Evolutionary conservation across 345 rosid species (phyloP), one percentile per base, ranked within the genome.

Genomic region (Heritiera fomes): DNA sequence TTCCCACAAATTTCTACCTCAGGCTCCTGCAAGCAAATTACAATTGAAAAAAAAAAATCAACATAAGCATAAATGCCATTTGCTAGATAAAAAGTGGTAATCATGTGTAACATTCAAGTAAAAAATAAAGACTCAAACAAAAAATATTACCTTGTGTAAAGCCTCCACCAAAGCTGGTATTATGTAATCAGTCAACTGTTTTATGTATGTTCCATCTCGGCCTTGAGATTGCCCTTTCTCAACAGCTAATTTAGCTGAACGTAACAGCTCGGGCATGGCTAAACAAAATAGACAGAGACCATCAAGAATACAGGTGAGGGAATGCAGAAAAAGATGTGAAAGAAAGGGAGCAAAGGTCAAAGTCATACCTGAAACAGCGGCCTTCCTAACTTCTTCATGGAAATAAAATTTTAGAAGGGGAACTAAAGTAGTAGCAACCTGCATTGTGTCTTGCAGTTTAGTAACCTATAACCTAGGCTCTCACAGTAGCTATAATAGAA

Each of bases 351-450:
- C 12, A 10, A 78, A 79, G 58, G 61, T 68, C 71, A 73, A 75
- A 28, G 40, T 65, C 70, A 68, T 81, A 91, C 95, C 95, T 79
- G 95, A 89, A 78, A 91, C 92, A 80, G 95, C 95, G 71, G 93
- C 95, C 86, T 89, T 90, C 84, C 93, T 86, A 78, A 91, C 93
- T 80, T 91, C 95, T 84, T 91, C 93, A 77, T 91, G 93, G 72
- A 89, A 91, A 83, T 91, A 88, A 83, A 89, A 91, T 82, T 88
- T 89, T 41, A 91, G 86, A 74, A 91, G 95, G 32, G 95, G 95
- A 76, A 91, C 93, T 55, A 91, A 78, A 46, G 89, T 87, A 68
- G 90, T 84, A 61, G 91, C 95, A 63, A 89, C 95, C 95, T 91
- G 88, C 61, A 71, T 55, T 71, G 20, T 61, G 40, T 63, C 62